These are phyloP conservation scores for Boletus pseudopeckii DNA, from an alignment of 768 basidiomycete species.

Conservation along the genomic window DNA sequence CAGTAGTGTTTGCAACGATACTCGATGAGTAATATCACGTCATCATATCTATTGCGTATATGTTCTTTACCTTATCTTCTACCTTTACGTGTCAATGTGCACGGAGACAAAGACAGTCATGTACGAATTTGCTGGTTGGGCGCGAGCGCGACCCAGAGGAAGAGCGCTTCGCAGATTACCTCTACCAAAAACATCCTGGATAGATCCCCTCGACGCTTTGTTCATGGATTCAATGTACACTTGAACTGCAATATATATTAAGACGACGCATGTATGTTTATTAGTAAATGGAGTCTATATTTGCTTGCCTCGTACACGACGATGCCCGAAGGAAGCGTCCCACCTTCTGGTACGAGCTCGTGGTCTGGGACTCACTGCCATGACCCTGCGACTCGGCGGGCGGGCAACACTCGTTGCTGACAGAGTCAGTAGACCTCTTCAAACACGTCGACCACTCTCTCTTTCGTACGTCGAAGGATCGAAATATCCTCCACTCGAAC, in stretches of 20 bases:
- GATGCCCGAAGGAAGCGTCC: background rate
- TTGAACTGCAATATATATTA: background rate
- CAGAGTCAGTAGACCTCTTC: constrained; percentile 8
- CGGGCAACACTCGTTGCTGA: background rate
- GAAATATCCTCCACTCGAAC: constrained; percentile 50
- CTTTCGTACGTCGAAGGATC: constrained; percentile 59
- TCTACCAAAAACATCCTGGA: constrained; percentile 2
- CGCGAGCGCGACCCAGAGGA: background rate
- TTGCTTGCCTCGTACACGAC: background rate
- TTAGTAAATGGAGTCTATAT: background rate
- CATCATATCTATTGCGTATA: constrained; percentile 21
- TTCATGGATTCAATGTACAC: constrained; percentile 18
- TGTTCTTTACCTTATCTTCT: constrained; percentile 24
- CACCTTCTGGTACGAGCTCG: too few species aligned
- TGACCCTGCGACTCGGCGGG: constrained; percentile 2
- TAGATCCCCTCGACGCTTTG: constrained; percentile 12
- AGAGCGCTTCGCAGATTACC: background rate
- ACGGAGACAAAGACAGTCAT: background rate
- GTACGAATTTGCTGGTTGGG: background rate
- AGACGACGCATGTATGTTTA: background rate
- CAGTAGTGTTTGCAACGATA: constrained; percentile 6
- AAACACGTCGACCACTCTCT: constrained; percentile 31
- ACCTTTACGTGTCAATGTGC: background rate
- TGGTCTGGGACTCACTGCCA: background rate
- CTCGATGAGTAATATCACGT: constrained; percentile 3